Conservation (phyloP, 768 basidiomycete species). For the Xanthoconium purpureum region DNA sequence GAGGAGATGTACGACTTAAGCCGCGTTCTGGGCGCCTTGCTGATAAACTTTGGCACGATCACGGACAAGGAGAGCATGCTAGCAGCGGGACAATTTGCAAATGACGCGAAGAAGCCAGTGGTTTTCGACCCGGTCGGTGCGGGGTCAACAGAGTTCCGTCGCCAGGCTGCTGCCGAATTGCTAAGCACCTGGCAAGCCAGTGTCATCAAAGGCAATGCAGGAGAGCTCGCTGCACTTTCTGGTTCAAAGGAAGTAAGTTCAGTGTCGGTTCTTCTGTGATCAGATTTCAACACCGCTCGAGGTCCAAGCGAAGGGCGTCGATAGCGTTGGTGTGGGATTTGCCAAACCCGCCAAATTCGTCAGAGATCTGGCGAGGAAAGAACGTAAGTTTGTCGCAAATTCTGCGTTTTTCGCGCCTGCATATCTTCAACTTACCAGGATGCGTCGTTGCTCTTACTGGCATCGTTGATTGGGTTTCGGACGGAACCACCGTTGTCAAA, state of each 20-base stretch:
- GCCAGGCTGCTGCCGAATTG: conserved; percentile 54
- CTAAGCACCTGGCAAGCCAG: conserved; percentile 78
- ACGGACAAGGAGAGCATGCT: conserved; percentile 70
- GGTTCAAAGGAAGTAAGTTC: conserved; percentile 66
- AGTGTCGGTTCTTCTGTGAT: neutral
- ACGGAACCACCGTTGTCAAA: conserved; percentile 67
- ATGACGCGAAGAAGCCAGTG: conserved; percentile 66
- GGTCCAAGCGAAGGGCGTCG: conserved; percentile 81
- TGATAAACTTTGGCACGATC: conserved; percentile 88
- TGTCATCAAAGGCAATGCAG: conserved; percentile 93
- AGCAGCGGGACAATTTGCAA: conserved; percentile 68
- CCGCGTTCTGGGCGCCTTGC: conserved; percentile 58
- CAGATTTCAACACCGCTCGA: conserved; percentile 21
- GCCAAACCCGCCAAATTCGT: conserved; percentile 71
- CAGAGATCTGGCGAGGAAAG: conserved; percentile 61
- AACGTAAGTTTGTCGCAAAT: conserved; percentile 50
- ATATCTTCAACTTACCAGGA: conserved; percentile 40
- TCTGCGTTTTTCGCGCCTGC: neutral
- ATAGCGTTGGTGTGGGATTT: conserved; percentile 78
- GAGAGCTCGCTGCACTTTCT: conserved; percentile 77
- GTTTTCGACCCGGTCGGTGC: conserved; percentile 93
- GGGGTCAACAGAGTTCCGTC: conserved; percentile 75
- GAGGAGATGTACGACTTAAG: conserved; percentile 81
- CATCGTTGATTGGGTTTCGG: conserved; percentile 76
- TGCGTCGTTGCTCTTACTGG: conserved; percentile 84